Evolutionary conservation across 2,329 filamentous ascomycete species (phyloP).

Genomic region (Herpotrichia juniperi): DNA sequence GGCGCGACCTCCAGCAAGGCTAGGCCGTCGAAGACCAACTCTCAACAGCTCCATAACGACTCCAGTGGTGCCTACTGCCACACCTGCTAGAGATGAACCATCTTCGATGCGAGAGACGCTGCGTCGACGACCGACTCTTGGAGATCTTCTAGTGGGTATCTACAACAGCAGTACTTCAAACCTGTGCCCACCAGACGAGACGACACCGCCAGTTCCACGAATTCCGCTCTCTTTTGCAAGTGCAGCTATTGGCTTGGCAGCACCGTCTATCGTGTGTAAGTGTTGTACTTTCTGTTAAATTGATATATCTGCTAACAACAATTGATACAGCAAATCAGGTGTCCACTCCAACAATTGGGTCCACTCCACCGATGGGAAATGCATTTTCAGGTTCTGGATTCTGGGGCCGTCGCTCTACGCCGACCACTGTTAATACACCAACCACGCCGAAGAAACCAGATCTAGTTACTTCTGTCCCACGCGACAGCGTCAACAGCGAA

Average conservation of each 20-base stretch:
- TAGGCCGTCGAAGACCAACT: background rate
- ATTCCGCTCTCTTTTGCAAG: background rate
- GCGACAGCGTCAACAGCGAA: background rate
- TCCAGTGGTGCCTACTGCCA: background rate
- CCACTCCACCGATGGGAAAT: background rate
- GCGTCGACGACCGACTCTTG: background rate
- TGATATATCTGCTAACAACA: background rate
- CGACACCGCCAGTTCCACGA: background rate
- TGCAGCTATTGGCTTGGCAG: background rate
- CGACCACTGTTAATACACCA: background rate
- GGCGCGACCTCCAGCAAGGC: background rate
- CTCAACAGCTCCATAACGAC: background rate
- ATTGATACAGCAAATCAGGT: background rate
- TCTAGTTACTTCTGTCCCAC: background rate
- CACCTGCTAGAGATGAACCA: background rate
- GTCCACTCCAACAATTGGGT: background rate
- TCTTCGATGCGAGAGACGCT: background rate
- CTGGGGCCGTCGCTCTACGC: background rate
- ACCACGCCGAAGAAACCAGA: no score
- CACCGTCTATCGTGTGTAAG: background rate
- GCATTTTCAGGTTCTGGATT: background rate
- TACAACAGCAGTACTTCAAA: background rate
- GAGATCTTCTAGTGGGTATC: background rate
- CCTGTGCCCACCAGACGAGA: background rate
- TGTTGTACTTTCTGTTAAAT: background rate